Evolutionary conservation across 108 stramenopile species (phyloP).

Genomic region (Skeletonema menzelii): DNA sequence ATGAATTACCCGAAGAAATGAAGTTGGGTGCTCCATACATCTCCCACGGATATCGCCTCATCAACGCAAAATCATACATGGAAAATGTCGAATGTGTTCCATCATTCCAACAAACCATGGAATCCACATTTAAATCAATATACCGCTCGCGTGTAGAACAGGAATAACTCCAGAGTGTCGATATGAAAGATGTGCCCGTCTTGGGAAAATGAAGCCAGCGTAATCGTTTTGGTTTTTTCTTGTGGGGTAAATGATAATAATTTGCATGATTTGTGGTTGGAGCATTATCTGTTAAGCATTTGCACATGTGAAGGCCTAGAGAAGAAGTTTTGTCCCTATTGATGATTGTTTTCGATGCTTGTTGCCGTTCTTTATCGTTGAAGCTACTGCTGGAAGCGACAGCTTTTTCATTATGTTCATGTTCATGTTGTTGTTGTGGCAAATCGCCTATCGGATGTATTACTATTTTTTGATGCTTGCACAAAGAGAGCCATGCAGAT

Average conservation of each 20-base stretch:
- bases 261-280: too few species aligned
- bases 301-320: background rate
- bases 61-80: slow-evolving; percentile 52
- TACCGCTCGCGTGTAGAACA: slow-evolving; percentile 27
- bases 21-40: slow-evolving; percentile 42
- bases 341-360: background rate
- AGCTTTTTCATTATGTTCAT: background rate
- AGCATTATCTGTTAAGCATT: background rate
- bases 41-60: slow-evolving; percentile 54
- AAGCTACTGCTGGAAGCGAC: background rate
- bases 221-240: slow-evolving; percentile 22
- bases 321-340: background rate
- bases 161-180: slow-evolving; percentile 37
- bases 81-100: slow-evolving; percentile 1
- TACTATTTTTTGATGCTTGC: too few species aligned
- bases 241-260: background rate
- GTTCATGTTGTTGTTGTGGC: too few species aligned
- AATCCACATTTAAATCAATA: slow-evolving; percentile 41
- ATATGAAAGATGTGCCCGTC: slow-evolving; percentile 47
- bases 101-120: slow-evolving; percentile 15
- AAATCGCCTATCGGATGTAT: too few species aligned
- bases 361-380: background rate
- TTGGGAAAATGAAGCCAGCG: slow-evolving; percentile 53
- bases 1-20: slow-evolving; percentile 4
- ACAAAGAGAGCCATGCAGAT: background rate